phyloP scores from a whole-genome alignment of 257 asterid species.

The Solanum dulcamara region DNA sequence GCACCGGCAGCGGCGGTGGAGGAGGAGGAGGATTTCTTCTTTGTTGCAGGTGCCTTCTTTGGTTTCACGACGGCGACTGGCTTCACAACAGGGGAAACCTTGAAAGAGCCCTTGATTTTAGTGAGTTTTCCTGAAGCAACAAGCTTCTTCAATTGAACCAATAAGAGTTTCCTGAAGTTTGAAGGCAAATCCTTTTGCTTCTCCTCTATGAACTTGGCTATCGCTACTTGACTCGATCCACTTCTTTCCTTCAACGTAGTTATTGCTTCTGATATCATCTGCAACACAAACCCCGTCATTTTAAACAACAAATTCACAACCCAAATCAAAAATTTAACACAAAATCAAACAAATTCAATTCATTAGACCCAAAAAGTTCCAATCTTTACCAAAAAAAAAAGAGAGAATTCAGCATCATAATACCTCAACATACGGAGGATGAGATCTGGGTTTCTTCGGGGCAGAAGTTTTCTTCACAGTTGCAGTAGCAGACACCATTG shows the following conservation, averaged over 20 bases:
- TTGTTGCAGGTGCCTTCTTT: conserved; percentile 12
- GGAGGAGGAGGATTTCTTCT: neutral
- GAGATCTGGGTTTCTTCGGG: conserved; percentile 31
- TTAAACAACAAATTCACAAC: neutral
- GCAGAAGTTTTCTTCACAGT: conserved; percentile 26
- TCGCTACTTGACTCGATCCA: conserved; percentile 60
- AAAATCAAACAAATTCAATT: too few relatives aligned
- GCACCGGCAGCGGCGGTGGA: neutral
- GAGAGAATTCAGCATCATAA: neutral
- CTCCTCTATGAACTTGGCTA: conserved; percentile 48
- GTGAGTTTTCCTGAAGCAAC: conserved; percentile 39
- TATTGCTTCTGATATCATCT: conserved; percentile 60
- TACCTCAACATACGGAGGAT: conserved; percentile 61
- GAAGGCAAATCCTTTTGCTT: conserved; percentile 44
- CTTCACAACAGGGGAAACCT: conserved; percentile 12
- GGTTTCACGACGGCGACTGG: neutral
- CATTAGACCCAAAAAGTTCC: neutral
- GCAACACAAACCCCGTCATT: neutral
- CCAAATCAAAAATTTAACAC: neutral
- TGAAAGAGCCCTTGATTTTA: conserved; percentile 43
- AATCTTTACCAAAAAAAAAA: neutral
- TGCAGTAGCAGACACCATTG: conserved; percentile 8
- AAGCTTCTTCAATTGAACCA: conserved; percentile 39
- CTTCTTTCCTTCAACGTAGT: conserved; percentile 39
- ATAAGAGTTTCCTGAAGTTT: conserved; percentile 40